Evolutionary conservation across 345 rosid genomes (phyloP), one percentile per base, ranked within the genome.

Genomic region (Salix dunnii): DNA sequence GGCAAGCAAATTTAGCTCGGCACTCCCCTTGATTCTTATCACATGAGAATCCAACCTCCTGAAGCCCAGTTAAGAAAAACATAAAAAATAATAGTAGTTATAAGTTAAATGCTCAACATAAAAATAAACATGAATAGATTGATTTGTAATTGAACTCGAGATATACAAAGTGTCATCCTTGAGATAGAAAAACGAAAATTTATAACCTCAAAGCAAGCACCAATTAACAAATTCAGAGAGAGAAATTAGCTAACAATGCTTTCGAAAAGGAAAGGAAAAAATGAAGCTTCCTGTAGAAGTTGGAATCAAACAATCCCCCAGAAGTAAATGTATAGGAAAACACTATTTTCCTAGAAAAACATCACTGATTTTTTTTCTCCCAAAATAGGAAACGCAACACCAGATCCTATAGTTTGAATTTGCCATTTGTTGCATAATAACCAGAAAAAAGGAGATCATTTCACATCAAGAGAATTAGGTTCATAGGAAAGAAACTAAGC

Each of bases 21-120:
- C 99, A 95, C 84, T 95, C 98, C 73, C 99, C 99, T 82, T 93
- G 98, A 79, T 83, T 95, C 67, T 88, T 85, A 85, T 95, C 92
- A 53, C 97, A 93, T 74, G 88, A 93, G 81, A 95, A 93, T 49
- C 99, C 99, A 62, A 95, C 80, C 83, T 91, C 99, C 98, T 94
- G 86, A 70, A 81, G 53, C 67, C 23, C 85, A 87, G 66, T 63
- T 46, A 66, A 42, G 7, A 76, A 71, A 21, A 46, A 66, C 31
- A 67, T 33, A 25, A 35, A 21, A 31, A 48, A 35, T n/a, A 21
- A 31, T 36, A 78, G 55, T 33, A 69, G 78, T 21, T 12, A 49
- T 71, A 76, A 35, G 73, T 69, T 25, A 73, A 68, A 76, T 23
- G 38, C 63, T 9, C 28, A 25, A 46, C 9, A 69, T 18, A 20